These are phyloP conservation scores for Cytospora leucostoma DNA, from an alignment of 2,329 filamentous ascomycete species.

Conservation along the genomic window DNA sequence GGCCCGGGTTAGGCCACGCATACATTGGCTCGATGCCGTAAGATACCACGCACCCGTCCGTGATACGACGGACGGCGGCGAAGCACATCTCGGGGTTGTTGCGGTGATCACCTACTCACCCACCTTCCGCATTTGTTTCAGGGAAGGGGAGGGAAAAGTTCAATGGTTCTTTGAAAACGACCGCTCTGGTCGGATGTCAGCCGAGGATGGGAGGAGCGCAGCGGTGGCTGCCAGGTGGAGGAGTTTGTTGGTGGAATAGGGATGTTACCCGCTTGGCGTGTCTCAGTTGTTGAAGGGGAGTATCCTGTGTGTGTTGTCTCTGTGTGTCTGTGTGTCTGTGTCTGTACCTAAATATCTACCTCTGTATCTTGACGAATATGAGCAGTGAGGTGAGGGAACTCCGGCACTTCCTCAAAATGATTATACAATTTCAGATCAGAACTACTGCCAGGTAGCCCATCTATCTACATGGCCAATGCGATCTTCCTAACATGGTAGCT, in stretches of 20 bases:
- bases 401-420: conserved; percentile 10
- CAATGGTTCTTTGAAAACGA: conserved; percentile 1
- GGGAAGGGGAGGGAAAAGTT: background rate
- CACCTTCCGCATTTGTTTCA: background rate
- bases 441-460: background rate
- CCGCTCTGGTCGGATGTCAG: background rate
- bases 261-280: background rate
- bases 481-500: background rate
- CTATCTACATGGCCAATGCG: background rate
- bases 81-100: conserved; percentile 21
- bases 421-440: conserved; percentile 4
- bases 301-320: conserved; percentile 1
- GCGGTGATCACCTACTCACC: conserved; percentile 3
- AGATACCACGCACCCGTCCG: conserved; percentile 24
- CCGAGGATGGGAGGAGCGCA: background rate
- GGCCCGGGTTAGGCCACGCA: conserved; percentile 23
- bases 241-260: background rate
- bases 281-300: background rate
- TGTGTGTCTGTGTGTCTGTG: background rate
- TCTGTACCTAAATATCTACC: conserved; percentile 5
- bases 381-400: background rate
- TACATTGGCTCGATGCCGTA: conserved; percentile 25
- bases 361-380: conserved; percentile 13
- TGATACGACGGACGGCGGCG: conserved; percentile 8
- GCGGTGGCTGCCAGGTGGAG: background rate